Evolutionary conservation across 1,139 yeast genomes (phyloP).

Genomic region (Pneumocystis canis): DNA sequence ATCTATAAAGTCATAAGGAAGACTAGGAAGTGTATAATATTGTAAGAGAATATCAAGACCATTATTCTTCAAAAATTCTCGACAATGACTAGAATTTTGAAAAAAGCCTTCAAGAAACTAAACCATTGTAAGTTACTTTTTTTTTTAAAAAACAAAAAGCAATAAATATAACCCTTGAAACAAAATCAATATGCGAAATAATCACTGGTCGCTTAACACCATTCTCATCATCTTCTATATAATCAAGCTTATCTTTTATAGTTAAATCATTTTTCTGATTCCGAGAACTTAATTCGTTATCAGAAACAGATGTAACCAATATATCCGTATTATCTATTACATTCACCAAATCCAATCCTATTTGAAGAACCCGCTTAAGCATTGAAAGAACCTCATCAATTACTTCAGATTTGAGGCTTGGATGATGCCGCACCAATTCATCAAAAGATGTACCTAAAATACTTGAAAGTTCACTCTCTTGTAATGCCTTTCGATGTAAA

Average conservation of each 20-base stretch:
- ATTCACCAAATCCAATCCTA: constrained; percentile 19
- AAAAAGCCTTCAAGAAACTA: constrained; percentile 24
- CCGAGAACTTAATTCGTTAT: not conserved
- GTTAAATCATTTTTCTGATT: not conserved
- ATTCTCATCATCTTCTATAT: constrained; percentile 6
- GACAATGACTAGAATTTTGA: constrained; percentile 23
- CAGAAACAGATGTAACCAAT: not conserved
- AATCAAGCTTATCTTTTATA: not conserved
- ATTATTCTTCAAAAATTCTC: constrained; percentile 23
- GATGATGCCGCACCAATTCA: constrained; percentile 72
- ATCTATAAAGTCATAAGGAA: constrained; percentile 27
- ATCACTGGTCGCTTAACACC: constrained; percentile 4
- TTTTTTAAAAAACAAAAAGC: not conserved
- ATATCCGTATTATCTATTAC: not conserved
- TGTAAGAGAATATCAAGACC: constrained; percentile 21
- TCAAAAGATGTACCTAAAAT: constrained; percentile 60
- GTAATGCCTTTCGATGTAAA: constrained; percentile 36
- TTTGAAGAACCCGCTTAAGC: constrained; percentile 34
- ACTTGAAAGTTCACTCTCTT: constrained; percentile 36
- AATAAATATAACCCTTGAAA: constrained; percentile 12
- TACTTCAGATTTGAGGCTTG: constrained; percentile 50
- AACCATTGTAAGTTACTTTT: not conserved
- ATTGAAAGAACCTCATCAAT: constrained; percentile 36
- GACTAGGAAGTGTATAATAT: constrained; percentile 19
- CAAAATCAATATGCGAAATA: constrained; percentile 15